Evolutionary conservation across 2,329 filamentous ascomycete species (phyloP), one percentile per base, ranked within the genome.

Genomic region (Xylaria digitata): DNA sequence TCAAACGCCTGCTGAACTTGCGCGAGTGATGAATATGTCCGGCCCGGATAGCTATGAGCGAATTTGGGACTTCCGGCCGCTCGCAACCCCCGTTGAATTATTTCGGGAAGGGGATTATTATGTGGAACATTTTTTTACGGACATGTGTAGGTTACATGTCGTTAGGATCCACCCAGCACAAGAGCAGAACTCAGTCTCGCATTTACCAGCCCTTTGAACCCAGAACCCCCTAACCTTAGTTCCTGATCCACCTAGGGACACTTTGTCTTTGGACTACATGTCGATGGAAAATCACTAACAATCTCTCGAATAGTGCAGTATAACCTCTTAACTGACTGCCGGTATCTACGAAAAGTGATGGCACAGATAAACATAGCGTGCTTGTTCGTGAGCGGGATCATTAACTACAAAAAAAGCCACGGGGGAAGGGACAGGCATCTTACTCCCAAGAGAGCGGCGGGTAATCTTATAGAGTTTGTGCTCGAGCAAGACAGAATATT

Each of bases 61-160:
- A 9, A 9, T 34, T n/a, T 64, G 62, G 62, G 54, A 64, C 21
- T 64, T 64, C 32, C 60, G 62, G 55, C 62, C 62, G 4, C 49
- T 64, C 9, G 13, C 37, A 1, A 21, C 46, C 4, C 3, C n/a
- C 7, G 2, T 30, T 15, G 6, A 17, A 26, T 6, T 13, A 4
- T 8, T 6, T 37, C 34, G 34, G 3, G 6, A 1, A 11, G 11
- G 7, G 6, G 7, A 43, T 1, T 17, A 17, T 48, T 50, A 50
- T 3, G 2, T 6, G 23, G 21, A 32, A 11, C 17, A 48, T 32
- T 9, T 6, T 6, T 17, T 1, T 13, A 54, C 55, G 0, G 8
- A n/a, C 17, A 48, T 60, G 13, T 17, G 62, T 54, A n/a, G 6
- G 62, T 42, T 32, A 17, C 3, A n/a, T 13, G 26, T 26, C 3